Evolutionary conservation across 2,329 filamentous ascomycete species (phyloP).

Genomic region (Colletotrichum simmondsii): DNA sequence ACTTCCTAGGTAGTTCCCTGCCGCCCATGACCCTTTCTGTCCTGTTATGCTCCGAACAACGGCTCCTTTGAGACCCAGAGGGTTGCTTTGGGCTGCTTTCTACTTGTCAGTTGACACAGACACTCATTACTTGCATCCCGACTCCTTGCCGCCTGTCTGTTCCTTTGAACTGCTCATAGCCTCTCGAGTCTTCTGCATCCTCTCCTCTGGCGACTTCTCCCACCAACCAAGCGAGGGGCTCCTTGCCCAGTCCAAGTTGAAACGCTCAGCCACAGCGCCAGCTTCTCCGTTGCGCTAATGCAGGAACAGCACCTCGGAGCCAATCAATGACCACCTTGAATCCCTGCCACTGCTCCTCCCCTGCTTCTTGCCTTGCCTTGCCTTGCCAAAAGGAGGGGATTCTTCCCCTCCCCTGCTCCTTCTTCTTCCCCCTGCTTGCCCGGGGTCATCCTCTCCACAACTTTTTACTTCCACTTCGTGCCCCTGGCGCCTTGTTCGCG

Average conservation of each 20-base stretch:
- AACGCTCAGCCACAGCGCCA: constrained; percentile 35
- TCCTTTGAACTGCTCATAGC: neutral
- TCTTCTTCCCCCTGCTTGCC: neutral
- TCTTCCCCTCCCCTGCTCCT: neutral
- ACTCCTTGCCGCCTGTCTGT: neutral
- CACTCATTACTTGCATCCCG: neutral
- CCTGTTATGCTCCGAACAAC: neutral
- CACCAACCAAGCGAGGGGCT: constrained; percentile 1
- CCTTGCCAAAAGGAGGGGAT: neutral
- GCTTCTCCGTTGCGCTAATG: constrained; percentile 25
- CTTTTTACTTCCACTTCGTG: constrained; percentile 4
- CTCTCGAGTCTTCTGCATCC: neutral
- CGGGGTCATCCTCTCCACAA: constrained; percentile 10
- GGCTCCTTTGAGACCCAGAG: neutral
- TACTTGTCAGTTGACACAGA: neutral
- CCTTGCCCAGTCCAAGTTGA: constrained; percentile 30
- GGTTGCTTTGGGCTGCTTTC: neutral
- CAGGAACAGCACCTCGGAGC: constrained; percentile 28
- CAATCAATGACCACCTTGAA: constrained; percentile 6
- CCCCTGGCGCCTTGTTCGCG: neutral
- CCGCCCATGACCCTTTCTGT: neutral
- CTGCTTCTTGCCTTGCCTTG: neutral
- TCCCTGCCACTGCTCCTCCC: neutral
- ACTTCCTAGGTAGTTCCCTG: neutral
- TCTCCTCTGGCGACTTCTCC: neutral